Evolutionary conservation across 2,329 filamentous ascomycete genomes (phyloP).

Genomic region (Gnomoniopsis sp.): DNA sequence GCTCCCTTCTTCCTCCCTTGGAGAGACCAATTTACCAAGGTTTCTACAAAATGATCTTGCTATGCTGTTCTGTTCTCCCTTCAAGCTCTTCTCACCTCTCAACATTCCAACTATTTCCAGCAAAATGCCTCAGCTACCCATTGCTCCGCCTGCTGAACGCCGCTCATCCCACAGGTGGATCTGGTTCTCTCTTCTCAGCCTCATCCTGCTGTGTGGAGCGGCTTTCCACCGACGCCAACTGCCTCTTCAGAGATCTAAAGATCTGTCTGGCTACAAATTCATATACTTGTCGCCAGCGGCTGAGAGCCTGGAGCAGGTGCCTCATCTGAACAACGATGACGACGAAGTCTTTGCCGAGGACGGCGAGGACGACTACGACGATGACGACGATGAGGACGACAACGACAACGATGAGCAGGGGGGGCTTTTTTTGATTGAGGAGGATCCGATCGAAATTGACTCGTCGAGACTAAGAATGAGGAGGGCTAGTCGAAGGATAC

Average conservation of each 20-base stretch:
- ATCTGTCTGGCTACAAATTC: not conserved
- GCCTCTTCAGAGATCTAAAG: not conserved
- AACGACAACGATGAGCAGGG: too few species aligned
- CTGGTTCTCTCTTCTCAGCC: not conserved
- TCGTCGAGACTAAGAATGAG: too few species aligned
- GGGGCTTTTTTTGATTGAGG: too few species aligned
- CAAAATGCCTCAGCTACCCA: not conserved
- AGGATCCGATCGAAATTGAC: too few species aligned
- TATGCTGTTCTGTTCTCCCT: not conserved
- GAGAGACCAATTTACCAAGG: too few species aligned
- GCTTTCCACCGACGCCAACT: constrained; percentile 4
- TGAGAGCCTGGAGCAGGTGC: not conserved
- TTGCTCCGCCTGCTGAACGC: not conserved
- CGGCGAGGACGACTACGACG: too few species aligned
- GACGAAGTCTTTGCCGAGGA: not conserved
- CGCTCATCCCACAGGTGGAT: not conserved
- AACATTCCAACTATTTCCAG: too few species aligned
- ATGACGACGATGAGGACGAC: too few species aligned
- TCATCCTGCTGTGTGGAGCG: constrained; percentile 5
- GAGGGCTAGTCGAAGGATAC: too few species aligned
- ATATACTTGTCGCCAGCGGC: not conserved
- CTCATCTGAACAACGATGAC: not conserved
- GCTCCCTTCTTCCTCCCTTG: not conserved
- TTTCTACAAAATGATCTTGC: not conserved
- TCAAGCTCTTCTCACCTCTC: not conserved